Conservation (phyloP, 163 green algal genomes). For the Trebouxia gelatinosa region DNA sequence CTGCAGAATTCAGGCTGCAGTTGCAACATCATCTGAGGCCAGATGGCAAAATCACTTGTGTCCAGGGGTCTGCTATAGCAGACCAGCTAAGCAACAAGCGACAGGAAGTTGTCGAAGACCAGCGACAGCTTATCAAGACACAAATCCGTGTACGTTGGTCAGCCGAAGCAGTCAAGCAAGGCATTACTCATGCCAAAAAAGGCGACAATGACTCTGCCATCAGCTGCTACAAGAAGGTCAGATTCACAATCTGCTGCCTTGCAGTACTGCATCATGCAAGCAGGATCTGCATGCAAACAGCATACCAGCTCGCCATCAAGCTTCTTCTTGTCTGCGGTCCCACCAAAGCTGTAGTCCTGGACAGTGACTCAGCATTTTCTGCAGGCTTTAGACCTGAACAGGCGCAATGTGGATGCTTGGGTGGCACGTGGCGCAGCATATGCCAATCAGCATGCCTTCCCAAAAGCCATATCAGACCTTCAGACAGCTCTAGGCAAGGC, state of each 20-base stretch:
- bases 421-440: conserved; percentile 44
- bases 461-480: conserved; percentile 38
- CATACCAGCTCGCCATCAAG: not conserved
- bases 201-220: conserved; percentile 30
- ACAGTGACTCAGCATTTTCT: not conserved
- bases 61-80: not conserved
- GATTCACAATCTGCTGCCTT: not conserved
- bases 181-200: conserved; percentile 36
- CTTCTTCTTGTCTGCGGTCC: not conserved
- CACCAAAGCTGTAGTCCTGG: no score
- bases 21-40: no score
- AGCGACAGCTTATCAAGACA: conserved; percentile 26
- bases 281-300: not conserved
- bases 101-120: conserved; percentile 2
- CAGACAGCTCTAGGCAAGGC: conserved; percentile 37
- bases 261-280: not conserved
- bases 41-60: no score
- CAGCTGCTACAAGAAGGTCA: conserved; percentile 40
- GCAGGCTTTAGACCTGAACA: conserved; percentile 45
- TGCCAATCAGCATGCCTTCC: conserved; percentile 42
- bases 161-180: conserved; percentile 40
- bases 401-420: conserved; percentile 43
- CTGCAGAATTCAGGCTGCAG: no score
- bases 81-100: not conserved
- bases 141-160: conserved; percentile 39